These are phyloP conservation scores for Cichorium intybus DNA, from an alignment of 140 eudicot genomes.

Conservation along the genomic window DNA sequence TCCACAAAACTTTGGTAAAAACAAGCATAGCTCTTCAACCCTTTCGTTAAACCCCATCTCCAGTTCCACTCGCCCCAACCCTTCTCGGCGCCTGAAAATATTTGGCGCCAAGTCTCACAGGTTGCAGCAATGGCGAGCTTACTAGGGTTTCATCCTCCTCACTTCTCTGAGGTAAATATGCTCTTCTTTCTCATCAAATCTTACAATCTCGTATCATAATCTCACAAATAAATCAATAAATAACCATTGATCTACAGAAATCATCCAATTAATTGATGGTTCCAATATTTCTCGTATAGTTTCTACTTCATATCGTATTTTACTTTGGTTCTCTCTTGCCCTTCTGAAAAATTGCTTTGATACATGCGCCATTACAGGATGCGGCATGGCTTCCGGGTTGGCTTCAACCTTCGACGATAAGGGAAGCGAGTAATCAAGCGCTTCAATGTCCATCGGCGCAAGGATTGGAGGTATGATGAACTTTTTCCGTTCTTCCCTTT, in stretches of 20 bases:
- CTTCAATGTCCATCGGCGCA: constrained; percentile 7
- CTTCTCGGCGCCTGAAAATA: neutral
- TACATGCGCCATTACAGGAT: constrained; percentile 49
- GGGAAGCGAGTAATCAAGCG: constrained; percentile 16
- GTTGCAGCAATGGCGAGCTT: constrained; percentile 27
- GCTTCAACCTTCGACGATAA: constrained; percentile 47
- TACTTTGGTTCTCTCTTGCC: too few species aligned
- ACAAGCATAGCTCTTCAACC: too few species aligned
- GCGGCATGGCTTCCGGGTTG: constrained; percentile 67
- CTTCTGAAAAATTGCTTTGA: too few species aligned
- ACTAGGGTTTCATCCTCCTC: constrained; percentile 50
- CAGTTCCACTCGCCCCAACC: too few species aligned
- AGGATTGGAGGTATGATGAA: constrained; percentile 24
- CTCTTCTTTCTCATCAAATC: neutral
- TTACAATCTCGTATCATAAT: neutral
- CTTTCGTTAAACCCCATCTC: too few species aligned
- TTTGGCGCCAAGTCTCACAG: constrained; percentile 14
- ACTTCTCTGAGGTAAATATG: constrained; percentile 49
- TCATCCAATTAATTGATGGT: neutral
- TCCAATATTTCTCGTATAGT: neutral
- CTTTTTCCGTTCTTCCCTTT: neutral
- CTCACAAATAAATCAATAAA: neutral
- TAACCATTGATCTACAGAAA: neutral
- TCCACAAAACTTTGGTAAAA: too few species aligned
- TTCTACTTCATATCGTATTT: neutral